These are phyloP conservation scores for Boletellus emodensis DNA, from an alignment of 768 basidiomycete species.

Conservation along the genomic window DNA sequence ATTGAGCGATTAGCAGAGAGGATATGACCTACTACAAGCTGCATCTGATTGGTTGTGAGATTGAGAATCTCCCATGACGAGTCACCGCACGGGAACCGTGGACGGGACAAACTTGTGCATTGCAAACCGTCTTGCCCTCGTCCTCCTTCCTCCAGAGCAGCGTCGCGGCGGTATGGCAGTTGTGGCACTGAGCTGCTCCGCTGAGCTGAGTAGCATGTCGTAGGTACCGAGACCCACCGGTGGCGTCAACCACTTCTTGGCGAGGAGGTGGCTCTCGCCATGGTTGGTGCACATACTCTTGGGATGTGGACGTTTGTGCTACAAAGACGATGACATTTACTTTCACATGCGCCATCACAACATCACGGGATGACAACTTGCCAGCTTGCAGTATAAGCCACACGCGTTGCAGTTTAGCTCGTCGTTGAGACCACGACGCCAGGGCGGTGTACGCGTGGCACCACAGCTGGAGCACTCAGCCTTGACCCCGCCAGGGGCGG, in stretches of 20 bases:
- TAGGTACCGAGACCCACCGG: conserved; percentile 48
- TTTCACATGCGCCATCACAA: neutral
- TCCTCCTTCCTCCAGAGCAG: conserved; percentile 90
- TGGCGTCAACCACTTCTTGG: conserved; percentile 69
- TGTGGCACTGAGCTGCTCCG: conserved; percentile 67
- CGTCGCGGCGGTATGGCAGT: conserved; percentile 85
- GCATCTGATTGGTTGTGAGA: conserved; percentile 49
- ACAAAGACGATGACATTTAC: neutral
- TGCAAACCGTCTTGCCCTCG: conserved; percentile 88
- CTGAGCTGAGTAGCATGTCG: conserved; percentile 28
- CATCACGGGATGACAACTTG: too few species aligned
- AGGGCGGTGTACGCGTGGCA: conserved; percentile 83
- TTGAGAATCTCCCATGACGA: conserved; percentile 3
- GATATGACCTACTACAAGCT: conserved; percentile 59
- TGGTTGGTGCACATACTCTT: conserved; percentile 82
- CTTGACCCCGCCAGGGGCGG: conserved; percentile 59
- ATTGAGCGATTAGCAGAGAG: neutral
- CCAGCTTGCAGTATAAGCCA: conserved; percentile 83
- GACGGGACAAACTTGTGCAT: conserved; percentile 64
- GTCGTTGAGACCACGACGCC: conserved; percentile 82
- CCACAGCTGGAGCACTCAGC: conserved; percentile 88
- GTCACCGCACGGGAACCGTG: conserved; percentile 8
- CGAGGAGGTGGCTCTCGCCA: conserved; percentile 68
- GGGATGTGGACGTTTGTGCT: conserved; percentile 87
- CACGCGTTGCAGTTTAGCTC: conserved; percentile 90